Evolutionary conservation across 1,139 yeast genomes (phyloP).

Genomic region (Protomyces inouyei): DNA sequence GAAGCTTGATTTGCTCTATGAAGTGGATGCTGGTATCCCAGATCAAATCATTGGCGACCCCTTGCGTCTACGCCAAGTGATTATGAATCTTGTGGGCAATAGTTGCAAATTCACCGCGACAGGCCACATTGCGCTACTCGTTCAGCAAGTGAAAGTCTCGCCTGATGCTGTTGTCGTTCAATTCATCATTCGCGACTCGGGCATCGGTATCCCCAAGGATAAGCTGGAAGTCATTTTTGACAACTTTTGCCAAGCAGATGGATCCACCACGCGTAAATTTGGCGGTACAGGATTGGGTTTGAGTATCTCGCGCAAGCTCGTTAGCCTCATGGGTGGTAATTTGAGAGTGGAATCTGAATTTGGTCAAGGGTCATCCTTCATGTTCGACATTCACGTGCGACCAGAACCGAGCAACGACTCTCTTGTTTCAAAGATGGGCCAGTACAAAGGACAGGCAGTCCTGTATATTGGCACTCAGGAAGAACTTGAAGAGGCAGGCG

Average conservation of each 20-base stretch:
- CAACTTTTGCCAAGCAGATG: constrained; percentile 59
- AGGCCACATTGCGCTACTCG: constrained; percentile 51
- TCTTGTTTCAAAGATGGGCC: constrained; percentile 64
- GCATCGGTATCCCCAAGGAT: constrained; percentile 55
- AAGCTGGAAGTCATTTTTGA: constrained; percentile 51
- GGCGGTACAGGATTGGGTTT: constrained; percentile 61
- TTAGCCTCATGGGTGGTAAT: constrained; percentile 56
- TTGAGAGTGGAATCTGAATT: constrained; percentile 50
- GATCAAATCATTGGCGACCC: constrained; percentile 86
- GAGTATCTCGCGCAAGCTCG: constrained; percentile 55
- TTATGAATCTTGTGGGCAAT: constrained; percentile 81
- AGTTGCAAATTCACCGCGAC: constrained; percentile 75
- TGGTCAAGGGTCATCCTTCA: constrained; percentile 52
- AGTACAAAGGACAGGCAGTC: constrained; percentile 66
- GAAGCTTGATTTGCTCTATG: constrained; percentile 70
- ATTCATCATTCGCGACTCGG: constrained; percentile 63
- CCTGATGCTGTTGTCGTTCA: constrained; percentile 48
- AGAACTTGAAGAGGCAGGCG: constrained; percentile 48
- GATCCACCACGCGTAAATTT: constrained; percentile 52
- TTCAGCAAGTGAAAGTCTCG: constrained; percentile 52
- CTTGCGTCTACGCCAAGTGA: constrained; percentile 77
- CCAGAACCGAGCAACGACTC: constrained; percentile 74
- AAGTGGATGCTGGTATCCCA: constrained; percentile 80
- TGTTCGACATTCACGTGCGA: constrained; percentile 45
- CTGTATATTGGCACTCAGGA: constrained; percentile 66